Percentiles rank a stretch among this genome's conserved stretches.
phyloP scores from a whole-genome alignment of 306 rosid species.

The Chamaecrista fasciculata region DNA sequence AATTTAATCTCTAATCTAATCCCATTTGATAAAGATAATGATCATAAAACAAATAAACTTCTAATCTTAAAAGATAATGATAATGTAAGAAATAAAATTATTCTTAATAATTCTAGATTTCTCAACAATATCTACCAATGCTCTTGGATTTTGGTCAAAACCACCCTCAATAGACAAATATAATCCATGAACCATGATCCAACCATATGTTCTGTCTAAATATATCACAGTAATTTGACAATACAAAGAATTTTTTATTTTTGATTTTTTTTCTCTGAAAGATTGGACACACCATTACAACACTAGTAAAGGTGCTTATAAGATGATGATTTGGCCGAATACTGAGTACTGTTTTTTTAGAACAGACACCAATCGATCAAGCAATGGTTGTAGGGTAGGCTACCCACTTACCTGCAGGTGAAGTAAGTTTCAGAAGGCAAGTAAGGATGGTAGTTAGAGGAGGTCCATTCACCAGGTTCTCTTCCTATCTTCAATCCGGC shows the following conservation, averaged over 20 bases:
- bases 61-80: no score
- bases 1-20: no score
- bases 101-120: no score
- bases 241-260: neutral
- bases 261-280: no score
- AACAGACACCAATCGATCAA: neutral
- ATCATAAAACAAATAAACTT: no score
- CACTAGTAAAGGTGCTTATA: neutral
- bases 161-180: neutral
- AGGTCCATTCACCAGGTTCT: constrained; percentile 85
- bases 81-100: no score
- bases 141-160: neutral
- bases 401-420: constrained; percentile 67
- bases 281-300: no score
- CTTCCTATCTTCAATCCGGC: constrained; percentile 87
- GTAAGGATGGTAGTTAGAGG: constrained; percentile 76
- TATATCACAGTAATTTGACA: neutral
- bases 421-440: constrained; percentile 71
- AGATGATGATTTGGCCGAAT: neutral
- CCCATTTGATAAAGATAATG: no score
- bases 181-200: neutral
- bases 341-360: no score
- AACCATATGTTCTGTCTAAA: neutral
- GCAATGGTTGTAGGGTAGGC: neutral
- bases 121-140: no score